Evolutionary conservation across 2,329 filamentous ascomycete species (phyloP).

Genomic region (Phyllosticta ampelicida): DNA sequence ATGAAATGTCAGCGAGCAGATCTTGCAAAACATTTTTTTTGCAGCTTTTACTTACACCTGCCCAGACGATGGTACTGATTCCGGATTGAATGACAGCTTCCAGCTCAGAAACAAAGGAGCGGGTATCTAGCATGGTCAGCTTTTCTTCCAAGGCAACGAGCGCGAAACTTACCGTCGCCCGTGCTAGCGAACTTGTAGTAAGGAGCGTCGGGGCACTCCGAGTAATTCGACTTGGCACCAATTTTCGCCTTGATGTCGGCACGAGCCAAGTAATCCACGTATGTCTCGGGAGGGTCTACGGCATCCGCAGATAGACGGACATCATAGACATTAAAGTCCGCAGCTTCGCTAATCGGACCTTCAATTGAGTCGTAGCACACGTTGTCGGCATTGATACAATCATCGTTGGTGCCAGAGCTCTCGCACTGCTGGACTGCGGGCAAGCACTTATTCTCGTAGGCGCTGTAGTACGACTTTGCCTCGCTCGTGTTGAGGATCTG

Average conservation of each 20-base stretch:
- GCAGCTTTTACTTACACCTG: background rate
- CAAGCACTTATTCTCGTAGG: slow-evolving; percentile 7
- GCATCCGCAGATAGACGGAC: slow-evolving; percentile 2
- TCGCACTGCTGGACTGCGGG: slow-evolving; percentile 8
- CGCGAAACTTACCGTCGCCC: slow-evolving; percentile 4
- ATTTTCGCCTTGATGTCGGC: slow-evolving; percentile 40
- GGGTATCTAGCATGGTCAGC: background rate
- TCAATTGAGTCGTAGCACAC: slow-evolving; percentile 37
- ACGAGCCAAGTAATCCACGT: slow-evolving; percentile 39
- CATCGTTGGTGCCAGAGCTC: slow-evolving; percentile 4
- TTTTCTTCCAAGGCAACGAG: too few relatives aligned
- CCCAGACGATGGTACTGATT: slow-evolving; percentile 4
- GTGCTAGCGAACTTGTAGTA: slow-evolving; percentile 22
- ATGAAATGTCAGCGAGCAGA: background rate
- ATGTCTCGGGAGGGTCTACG: slow-evolving; percentile 6
- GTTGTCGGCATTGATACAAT: slow-evolving; percentile 16
- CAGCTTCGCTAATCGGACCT: slow-evolving; percentile 16
- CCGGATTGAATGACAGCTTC: slow-evolving; percentile 5
- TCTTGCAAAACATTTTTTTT: background rate
- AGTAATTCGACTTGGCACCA: slow-evolving; percentile 12
- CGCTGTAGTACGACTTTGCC: slow-evolving; percentile 4
- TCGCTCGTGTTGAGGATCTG: slow-evolving; percentile 3
- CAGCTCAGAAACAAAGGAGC: slow-evolving; percentile 7
- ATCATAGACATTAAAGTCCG: slow-evolving; percentile 10
- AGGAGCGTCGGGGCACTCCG: slow-evolving; percentile 26